Conservation (phyloP, 768 basidiomycete genomes). For the Pholiota conissans region DNA sequence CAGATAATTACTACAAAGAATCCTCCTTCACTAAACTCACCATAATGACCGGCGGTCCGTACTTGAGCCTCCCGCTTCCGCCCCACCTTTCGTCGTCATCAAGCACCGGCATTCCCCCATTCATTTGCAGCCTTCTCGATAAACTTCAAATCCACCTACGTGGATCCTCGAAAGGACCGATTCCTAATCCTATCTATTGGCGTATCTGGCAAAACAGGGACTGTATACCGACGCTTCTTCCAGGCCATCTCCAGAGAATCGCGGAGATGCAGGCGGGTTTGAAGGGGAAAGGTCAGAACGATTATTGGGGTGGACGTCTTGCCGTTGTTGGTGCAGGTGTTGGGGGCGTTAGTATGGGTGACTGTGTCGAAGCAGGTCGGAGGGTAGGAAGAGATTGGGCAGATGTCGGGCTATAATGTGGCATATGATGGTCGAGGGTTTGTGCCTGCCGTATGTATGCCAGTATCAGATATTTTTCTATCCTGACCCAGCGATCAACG, state of each 20-base stretch:
- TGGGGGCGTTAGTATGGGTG: constrained; percentile 82
- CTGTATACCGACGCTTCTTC: constrained; percentile 78
- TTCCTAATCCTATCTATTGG: constrained; percentile 59
- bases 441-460: no score
- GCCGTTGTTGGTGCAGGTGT: constrained; percentile 84
- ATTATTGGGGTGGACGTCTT: constrained; percentile 46
- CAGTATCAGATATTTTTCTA: no score
- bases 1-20: constrained; percentile 23
- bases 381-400: constrained; percentile 44
- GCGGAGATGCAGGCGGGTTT: constrained; percentile 51
- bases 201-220: constrained; percentile 52
- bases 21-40: constrained; percentile 72
- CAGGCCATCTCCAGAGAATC: constrained; percentile 76
- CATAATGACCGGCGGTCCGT: constrained; percentile 88
- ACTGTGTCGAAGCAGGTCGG: constrained; percentile 79
- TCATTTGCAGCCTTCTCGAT: constrained; percentile 30
- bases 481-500: no score
- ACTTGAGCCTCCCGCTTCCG: constrained; percentile 34
- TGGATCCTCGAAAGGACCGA: constrained; percentile 11
- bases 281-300: constrained; percentile 1
- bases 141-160: constrained; percentile 49
- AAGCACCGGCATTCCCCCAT: constrained; percentile 21
- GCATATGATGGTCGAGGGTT: no score
- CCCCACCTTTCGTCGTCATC: constrained; percentile 24
- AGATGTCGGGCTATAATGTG: no score